phyloP scores from a whole-genome alignment of 2,329 filamentous ascomycete species.

The Diplodia seriata region DNA sequence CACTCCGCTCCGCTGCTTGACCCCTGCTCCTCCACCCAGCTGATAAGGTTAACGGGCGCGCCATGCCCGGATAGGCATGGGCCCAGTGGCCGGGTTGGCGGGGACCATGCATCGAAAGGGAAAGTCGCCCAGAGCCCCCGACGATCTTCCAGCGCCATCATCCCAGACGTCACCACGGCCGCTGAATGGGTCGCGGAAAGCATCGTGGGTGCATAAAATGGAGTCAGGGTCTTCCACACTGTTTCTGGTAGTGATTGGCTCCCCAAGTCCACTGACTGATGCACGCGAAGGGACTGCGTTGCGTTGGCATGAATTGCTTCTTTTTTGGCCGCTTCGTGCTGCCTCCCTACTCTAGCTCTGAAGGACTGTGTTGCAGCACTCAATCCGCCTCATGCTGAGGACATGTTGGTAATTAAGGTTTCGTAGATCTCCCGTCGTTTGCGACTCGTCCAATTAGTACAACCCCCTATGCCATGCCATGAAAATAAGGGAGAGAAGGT shows the following conservation, averaged over 20 bases:
- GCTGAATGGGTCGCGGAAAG: slow-evolving; percentile 15
- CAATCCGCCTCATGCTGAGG: slow-evolving; percentile 2
- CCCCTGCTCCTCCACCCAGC: slow-evolving; percentile 26
- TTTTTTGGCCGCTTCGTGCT: neutral
- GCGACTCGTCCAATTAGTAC: slow-evolving; percentile 3
- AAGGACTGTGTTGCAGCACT: slow-evolving; percentile 15
- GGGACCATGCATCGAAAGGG: slow-evolving; percentile 19
- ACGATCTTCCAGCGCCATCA: slow-evolving; percentile 21
- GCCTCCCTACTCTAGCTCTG: slow-evolving; percentile 4
- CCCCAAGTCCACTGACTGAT: neutral
- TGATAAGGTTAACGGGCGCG: slow-evolving; percentile 26
- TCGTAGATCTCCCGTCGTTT: slow-evolving; percentile 9
- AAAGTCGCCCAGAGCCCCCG: slow-evolving; percentile 20
- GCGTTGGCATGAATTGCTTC: slow-evolving; percentile 1
- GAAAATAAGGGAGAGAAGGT: slow-evolving; percentile 12
- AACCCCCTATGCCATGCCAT: slow-evolving; percentile 22
- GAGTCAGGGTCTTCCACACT: slow-evolving; percentile 17
- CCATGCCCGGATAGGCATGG: slow-evolving; percentile 18
- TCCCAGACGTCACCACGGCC: slow-evolving; percentile 6
- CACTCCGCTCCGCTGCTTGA: slow-evolving; percentile 14
- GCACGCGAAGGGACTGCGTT: neutral
- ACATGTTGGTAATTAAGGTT: slow-evolving; percentile 2
- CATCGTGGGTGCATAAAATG: slow-evolving; percentile 11
- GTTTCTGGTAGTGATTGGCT: neutral
- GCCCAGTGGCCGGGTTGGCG: slow-evolving; percentile 7